These are phyloP conservation scores for Nicotiana otophora DNA, from an alignment of 257 asterid species.

Conservation along the genomic window DNA sequence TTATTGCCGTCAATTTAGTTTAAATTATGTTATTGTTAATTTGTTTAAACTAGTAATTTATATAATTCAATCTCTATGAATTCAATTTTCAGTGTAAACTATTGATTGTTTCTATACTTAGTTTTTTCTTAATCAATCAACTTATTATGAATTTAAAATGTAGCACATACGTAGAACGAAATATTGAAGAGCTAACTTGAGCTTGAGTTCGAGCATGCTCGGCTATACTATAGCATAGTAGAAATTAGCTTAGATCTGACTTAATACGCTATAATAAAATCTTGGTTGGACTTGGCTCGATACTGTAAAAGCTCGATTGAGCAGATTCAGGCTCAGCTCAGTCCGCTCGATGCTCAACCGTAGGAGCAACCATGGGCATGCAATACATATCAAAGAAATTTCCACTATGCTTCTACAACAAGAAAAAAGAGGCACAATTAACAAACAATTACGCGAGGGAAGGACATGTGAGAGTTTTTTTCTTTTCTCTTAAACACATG, in stretches of 20 bases:
- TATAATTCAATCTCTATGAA: background rate
- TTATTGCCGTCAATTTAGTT: background rate
- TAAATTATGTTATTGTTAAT: background rate
- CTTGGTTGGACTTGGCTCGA: no score
- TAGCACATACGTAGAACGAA: no score
- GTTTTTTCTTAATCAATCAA: no score
- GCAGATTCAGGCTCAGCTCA: background rate
- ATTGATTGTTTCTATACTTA: no score
- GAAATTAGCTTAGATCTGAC: no score
- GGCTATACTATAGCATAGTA: no score
- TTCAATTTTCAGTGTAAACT: background rate
- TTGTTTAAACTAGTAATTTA: background rate
- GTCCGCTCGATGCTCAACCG: background rate
- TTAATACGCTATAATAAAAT: no score
- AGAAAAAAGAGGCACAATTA: background rate
- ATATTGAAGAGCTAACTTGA: no score
- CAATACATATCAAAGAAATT: background rate
- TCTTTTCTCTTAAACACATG: slow-evolving; percentile 3
- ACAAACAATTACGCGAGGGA: slow-evolving; percentile 4
- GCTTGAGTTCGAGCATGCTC: no score
- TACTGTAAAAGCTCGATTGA: background rate
- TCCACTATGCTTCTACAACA: slow-evolving; percentile 7
- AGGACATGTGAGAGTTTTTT: background rate
- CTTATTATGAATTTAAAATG: no score
- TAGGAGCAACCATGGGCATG: background rate